Base-by-base conservation (phyloP, 441 rosid genomes). In the Erodium chrysanthum region DNA sequence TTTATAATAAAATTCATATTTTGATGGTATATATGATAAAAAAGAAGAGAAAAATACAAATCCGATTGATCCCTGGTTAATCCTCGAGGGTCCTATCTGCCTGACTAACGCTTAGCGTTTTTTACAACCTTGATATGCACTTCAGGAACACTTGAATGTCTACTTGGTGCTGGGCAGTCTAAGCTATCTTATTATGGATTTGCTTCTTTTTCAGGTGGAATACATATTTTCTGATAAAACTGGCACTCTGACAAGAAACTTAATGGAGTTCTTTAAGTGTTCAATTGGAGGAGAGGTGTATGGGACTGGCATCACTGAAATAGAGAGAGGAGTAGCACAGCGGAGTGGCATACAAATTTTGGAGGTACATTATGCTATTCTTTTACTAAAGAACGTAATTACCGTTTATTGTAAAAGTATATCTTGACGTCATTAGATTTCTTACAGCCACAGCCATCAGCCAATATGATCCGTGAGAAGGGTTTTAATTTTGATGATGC, bases 231-330 rank as follows among this genome's bases (percentile, higher is more conserved):
- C 98, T 52, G 99, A 95, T 81, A 95, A 92, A 86, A 95, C 99
- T 37, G 99, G 98, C 80, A 95, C 99, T 68, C 85, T 95, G 74
- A 95, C 99, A 14, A 84, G 99, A 80, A 95, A 95, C 77, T 77
- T 92, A 78, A 95, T 95, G 99, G 99, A 95, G 86, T 92, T 95
- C 76, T 95, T 95, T 74, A 95, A 95, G 82, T 92, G 99, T 75
- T 90, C 99, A 15, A 90, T 95, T 84, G 99, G 96, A 72, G 99
- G 97, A 73, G 94, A 85, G 82, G 80, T 83, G 64, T 95, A 95
- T 78, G 99, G 99, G 74, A 79, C 89, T 71, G 99, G 99, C 69
- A 42, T 87, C 76, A 95, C 98, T 71, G 99, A 95, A 81, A 88
- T 88, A 73, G 99, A 95, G 80, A 84, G 78, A 80, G 98, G 89